phyloP scores from a whole-genome alignment of 257 asterid species.

The Solanum raphanifolium region DNA sequence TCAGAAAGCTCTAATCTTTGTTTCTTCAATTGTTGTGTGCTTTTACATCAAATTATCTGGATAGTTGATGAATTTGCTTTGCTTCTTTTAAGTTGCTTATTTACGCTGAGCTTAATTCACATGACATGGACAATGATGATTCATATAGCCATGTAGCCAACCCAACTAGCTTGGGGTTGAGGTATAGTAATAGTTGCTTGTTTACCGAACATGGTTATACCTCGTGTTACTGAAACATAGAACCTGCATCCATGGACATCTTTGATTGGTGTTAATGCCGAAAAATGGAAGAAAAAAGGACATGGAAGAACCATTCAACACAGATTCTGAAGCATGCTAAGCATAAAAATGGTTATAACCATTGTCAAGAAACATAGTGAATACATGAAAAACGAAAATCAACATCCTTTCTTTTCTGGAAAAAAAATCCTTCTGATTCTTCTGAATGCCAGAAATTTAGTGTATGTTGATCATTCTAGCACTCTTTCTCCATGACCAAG shows the following conservation, averaged over 20 bases:
- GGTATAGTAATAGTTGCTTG: not conserved
- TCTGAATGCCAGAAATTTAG: slow-evolving; percentile 1
- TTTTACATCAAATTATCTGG: not conserved
- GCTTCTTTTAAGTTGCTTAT: not conserved
- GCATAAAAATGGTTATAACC: not conserved
- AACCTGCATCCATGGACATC: not conserved
- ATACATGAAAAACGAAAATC: not conserved
- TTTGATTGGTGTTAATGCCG: not conserved
- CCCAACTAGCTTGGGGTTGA: not conserved
- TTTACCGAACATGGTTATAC: not conserved
- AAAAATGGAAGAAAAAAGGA: not conserved
- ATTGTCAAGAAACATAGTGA: not conserved
- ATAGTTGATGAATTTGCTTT: not conserved
- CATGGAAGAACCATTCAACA: not conserved
- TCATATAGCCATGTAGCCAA: not conserved
- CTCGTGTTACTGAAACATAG: not conserved
- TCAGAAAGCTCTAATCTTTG: not conserved
- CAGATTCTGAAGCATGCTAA: not conserved
- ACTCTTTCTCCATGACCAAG: slow-evolving; percentile 73
- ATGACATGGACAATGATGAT: not conserved
- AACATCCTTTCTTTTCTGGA: not conserved
- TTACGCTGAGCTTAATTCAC: not conserved
- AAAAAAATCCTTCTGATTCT: not conserved
- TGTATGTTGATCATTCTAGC: slow-evolving; percentile 13
- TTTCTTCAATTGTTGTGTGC: not conserved